Conservation (phyloP, 2,329 filamentous ascomycete genomes). For the Nectriaceae sp. region DNA sequence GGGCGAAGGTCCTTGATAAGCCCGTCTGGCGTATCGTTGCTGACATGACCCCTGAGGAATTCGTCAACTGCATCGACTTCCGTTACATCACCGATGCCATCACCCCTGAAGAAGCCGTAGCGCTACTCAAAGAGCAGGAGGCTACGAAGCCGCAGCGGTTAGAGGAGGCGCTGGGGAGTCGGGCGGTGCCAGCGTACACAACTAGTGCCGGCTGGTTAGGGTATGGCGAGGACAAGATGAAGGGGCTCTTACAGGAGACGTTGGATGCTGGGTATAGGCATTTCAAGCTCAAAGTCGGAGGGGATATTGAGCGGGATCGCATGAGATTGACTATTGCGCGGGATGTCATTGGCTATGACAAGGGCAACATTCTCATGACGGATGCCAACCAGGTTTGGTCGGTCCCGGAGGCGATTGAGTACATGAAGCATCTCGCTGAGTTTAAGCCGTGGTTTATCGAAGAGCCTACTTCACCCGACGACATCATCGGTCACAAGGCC, state of each 20-base stretch:
- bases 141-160: slow-evolving; percentile 70
- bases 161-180: slow-evolving; percentile 69
- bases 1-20: slow-evolving; percentile 83
- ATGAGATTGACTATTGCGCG: slow-evolving; percentile 72
- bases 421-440: slow-evolving; percentile 80
- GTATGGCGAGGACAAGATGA: slow-evolving; percentile 87
- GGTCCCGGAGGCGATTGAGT: slow-evolving; percentile 83
- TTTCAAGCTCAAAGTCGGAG: slow-evolving; percentile 91
- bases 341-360: slow-evolving; percentile 79
- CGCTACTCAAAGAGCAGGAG: slow-evolving; percentile 67
- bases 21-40: slow-evolving; percentile 89
- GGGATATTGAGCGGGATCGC: slow-evolving; percentile 70
- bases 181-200: slow-evolving; percentile 86
- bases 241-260: slow-evolving; percentile 70
- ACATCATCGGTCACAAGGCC: slow-evolving; percentile 84
- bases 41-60: slow-evolving; percentile 86
- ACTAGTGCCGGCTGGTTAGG: slow-evolving; percentile 92
- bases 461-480: slow-evolving; percentile 88
- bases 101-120: slow-evolving; percentile 79
- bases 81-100: slow-evolving; percentile 93
- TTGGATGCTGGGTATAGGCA: slow-evolving; percentile 76
- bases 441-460: slow-evolving; percentile 95
- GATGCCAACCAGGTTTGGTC: slow-evolving; percentile 94
- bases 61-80: slow-evolving; percentile 89
- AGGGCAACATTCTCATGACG: slow-evolving; percentile 85